Evolutionary conservation across 257 asterid species (phyloP), one percentile per base, ranked within the genome.

Genomic region (Agastache rugosa): DNA sequence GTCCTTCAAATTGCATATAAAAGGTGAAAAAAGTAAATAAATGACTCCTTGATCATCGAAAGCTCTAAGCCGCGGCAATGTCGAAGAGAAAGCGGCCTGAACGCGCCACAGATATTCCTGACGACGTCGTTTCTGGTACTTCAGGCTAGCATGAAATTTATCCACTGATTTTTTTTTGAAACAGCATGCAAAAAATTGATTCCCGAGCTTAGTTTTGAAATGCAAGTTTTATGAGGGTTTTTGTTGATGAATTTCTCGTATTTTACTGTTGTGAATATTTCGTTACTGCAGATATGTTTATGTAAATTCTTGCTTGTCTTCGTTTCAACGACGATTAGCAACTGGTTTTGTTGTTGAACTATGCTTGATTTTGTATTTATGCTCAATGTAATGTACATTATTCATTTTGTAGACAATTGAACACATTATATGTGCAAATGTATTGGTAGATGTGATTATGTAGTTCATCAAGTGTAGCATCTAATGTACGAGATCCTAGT

Each of bases 71-170:
- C 65, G 16, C 65, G 65, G 65, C 20, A 63, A 53, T 48, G 79
- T 12, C n/a, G 77, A 75, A 70, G 77, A 67, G 61, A 55, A 63
- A 63, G 74, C 71, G 11, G 60, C 31, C 12, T 1, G 71, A 69
- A 63, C 60, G 34, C 71, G 61, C 71, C 45, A 4, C 56, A 12
- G 77, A 44, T 42, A 20, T 7, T 11, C 31, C 47, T 1, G 54
- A 10, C 67, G 60, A 10, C 31, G 54, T 1, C 67, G 71, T 25
- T 20, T n/a, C 53, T 0, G 67, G 22, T 25, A 25, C 35, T 58
- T 70, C 80, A 55, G 80, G 75, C 55, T 31, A 79, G 77, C 74
- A 12, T 45, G 29, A 39, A 3, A 1, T 14, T 27, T 55, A 22
- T 22, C 8, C 16, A 9, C 31, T 59, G 41, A 4, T 12, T 0